Conservation (phyloP, 2,329 filamentous ascomycete genomes). For the Colletotrichum orchidophilum region DNA sequence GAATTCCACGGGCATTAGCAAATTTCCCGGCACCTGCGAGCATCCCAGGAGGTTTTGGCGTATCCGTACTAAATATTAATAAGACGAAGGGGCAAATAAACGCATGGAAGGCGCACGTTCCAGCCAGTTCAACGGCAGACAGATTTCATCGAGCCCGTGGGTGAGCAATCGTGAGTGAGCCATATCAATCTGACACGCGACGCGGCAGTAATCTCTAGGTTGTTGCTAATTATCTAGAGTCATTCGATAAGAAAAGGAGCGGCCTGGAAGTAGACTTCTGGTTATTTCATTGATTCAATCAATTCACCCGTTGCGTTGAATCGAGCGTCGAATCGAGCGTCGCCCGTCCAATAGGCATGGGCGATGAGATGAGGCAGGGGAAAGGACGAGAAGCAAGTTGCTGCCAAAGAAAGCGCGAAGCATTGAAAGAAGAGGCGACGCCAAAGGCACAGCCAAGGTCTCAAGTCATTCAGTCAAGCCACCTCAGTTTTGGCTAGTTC, state of each 20-base stretch:
- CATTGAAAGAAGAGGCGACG: not conserved
- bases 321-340: not conserved
- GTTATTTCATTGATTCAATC: slow-evolving; percentile 8
- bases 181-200: slow-evolving; percentile 30
- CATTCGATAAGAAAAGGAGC: not conserved
- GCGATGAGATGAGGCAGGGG: not conserved
- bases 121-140: not conserved
- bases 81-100: not conserved
- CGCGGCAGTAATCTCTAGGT: slow-evolving; percentile 8
- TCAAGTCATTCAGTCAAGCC: slow-evolving; percentile 16
- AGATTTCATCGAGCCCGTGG: not conserved
- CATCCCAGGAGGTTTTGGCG: slow-evolving; percentile 10
- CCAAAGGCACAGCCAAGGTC: slow-evolving; percentile 1
- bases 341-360: not conserved
- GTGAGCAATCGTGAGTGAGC: not conserved
- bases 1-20: slow-evolving; percentile 14
- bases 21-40: slow-evolving; percentile 22
- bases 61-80: not conserved
- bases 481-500: slow-evolving; percentile 23
- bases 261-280: not conserved
- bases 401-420: slow-evolving; percentile 4
- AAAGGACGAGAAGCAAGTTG: not conserved
- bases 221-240: not conserved
- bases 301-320: slow-evolving; percentile 4
- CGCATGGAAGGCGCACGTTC: not conserved